Conservation (phyloP, 2,329 filamentous ascomycete species). For the Seiridium unicorne region DNA sequence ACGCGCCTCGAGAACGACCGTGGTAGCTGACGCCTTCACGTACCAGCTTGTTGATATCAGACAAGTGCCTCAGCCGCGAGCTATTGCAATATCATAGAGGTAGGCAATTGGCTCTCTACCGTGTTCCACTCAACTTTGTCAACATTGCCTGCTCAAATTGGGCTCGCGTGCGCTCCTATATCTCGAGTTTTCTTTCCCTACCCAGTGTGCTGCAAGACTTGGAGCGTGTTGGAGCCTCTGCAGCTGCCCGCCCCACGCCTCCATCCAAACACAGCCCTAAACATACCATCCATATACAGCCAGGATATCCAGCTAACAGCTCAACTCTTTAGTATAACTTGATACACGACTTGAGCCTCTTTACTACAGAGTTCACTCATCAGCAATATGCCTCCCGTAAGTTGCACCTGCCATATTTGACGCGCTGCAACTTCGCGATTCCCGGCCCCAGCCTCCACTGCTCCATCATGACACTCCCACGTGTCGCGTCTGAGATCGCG, state of each 20-base stretch:
- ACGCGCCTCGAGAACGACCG: background rate
- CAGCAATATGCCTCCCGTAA: conserved; percentile 14
- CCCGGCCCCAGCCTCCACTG: background rate
- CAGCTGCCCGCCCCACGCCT: conserved; percentile 6
- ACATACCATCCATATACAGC: background rate
- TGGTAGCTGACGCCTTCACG: background rate
- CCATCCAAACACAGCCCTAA: background rate
- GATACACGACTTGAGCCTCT: conserved; percentile 1
- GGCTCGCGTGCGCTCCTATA: no score
- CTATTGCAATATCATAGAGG: background rate
- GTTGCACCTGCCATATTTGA: background rate
- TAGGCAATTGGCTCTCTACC: background rate
- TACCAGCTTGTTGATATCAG: conserved; percentile 8
- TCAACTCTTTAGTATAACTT: conserved; percentile 1
- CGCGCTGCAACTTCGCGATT: background rate
- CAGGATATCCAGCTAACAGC: background rate
- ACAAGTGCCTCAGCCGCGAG: background rate
- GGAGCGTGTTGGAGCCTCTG: background rate
- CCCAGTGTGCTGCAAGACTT: background rate
- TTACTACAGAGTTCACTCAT: conserved; percentile 8
- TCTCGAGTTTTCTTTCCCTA: background rate
- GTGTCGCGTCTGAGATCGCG: background rate
- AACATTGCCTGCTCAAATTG: background rate
- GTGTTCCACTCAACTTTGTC: background rate
- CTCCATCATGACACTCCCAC: background rate